Base-by-base conservation (phyloP, 805 yeast species). In the Metschnikowia aberdeeniae region DNA sequence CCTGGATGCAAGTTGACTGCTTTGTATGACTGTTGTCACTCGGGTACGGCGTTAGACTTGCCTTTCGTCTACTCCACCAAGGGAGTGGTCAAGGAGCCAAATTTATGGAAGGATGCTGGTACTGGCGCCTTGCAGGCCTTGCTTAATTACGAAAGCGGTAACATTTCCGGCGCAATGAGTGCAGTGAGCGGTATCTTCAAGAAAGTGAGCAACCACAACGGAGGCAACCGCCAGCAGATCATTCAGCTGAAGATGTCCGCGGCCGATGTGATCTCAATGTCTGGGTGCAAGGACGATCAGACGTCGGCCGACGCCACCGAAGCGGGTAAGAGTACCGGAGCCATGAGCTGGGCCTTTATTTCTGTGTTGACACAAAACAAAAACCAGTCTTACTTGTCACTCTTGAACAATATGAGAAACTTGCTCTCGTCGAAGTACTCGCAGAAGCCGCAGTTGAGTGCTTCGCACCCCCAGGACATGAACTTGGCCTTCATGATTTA, bases 231-330 rank as follows among this genome's bases (percentile, higher is more conserved):
- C 17, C 58, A 67, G 17, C 61, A 55, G 36, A 60, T 64, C 22
- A 74, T 66, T 47, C 76, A 75, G 52, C 67, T 75, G 26, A 86
- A 85, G 59, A 77, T 82, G 52, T 77, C 89, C 0, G 78, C 89
- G 0, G 90, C 92, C 2, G 95, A 87, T 64, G 86, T 82, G 14
- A 77, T 87, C 20, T 76, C 80, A 64, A 68, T 87, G 44, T 81
- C 89, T 3, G 96, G 95, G 5, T 88, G 95, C 53, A 86, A 84
- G 60, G 96, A 87, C 64, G 74, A 78, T 42, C 95, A 87, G 65
- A 87, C 95, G 8, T 56, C 63, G 45, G 95, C 95, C 6, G 95
- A 87, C 63, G 85, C 95, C 0, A 70, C 68, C 17, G 88, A 84
- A 58, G 81, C 78, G 32, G 89, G 90, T 24, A 66, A 64, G 10